These are phyloP conservation scores for Conticribra guillardii DNA, from an alignment of 108 stramenopile species.

Conservation along the genomic window DNA sequence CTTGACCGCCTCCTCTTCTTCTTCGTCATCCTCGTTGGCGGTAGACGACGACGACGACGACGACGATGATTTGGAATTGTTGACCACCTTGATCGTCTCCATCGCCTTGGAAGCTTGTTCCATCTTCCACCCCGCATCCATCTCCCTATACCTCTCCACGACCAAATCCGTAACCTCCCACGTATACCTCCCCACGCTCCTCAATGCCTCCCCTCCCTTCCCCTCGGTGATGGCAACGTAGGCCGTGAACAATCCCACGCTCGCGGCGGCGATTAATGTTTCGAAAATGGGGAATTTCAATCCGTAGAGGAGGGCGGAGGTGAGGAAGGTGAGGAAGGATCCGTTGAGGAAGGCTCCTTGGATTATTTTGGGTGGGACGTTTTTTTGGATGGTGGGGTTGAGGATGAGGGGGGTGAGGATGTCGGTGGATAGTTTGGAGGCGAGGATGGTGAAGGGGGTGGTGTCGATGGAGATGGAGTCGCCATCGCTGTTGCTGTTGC, in stretches of 20 bases:
- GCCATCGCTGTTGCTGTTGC: not conserved
- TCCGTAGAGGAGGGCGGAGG: constrained; percentile 30
- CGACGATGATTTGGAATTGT: too few species aligned
- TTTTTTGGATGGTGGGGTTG: constrained; percentile 54
- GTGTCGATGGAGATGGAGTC: not conserved
- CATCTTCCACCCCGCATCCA: constrained; percentile 9
- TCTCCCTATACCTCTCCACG: constrained; percentile 16
- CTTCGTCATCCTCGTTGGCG: not conserved
- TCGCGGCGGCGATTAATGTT: constrained; percentile 47
- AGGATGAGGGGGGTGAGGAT: constrained; percentile 33
- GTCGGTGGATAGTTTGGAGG: not conserved
- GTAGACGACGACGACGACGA: too few species aligned
- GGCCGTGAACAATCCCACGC: constrained; percentile 54
- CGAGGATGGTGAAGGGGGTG: constrained; percentile 1
- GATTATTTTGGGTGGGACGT: constrained; percentile 59
- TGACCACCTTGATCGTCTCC: constrained; percentile 5
- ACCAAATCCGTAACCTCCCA: constrained; percentile 48
- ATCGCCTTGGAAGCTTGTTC: constrained; percentile 17
- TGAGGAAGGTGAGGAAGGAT: constrained; percentile 51
- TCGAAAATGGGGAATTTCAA: constrained; percentile 1
- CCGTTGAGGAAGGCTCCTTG: constrained; percentile 65
- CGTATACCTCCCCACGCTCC: constrained; percentile 57
- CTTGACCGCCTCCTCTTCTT: not conserved
- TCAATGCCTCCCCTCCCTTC: constrained; percentile 54
- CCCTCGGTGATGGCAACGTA: constrained; percentile 63